phyloP scores from a whole-genome alignment of 169 alveolate species.

The Cryptosporidium tyzzeri region DNA sequence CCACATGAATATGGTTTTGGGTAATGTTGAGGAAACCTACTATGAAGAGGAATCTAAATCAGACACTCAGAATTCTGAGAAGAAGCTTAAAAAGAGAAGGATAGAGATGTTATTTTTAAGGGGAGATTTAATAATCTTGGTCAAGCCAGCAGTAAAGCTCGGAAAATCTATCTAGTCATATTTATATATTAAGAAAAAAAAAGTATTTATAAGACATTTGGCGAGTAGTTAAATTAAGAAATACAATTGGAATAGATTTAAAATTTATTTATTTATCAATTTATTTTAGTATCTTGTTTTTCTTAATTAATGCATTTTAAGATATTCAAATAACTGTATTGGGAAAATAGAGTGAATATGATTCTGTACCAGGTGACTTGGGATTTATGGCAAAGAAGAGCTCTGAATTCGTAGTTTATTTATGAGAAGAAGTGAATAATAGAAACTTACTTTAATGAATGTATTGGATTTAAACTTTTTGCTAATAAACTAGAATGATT shows the following conservation, averaged over 20 bases:
- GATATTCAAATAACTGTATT: conserved; percentile 41
- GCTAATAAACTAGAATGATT: background rate
- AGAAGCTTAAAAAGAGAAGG: conserved; percentile 82
- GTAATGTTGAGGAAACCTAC: conserved; percentile 89
- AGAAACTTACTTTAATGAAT: conserved; percentile 36
- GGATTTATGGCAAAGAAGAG: conserved; percentile 54
- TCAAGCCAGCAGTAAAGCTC: conserved; percentile 82
- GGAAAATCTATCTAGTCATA: conserved; percentile 25
- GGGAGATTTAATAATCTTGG: conserved; percentile 91
- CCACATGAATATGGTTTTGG: conserved; percentile 91
- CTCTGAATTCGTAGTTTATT: conserved; percentile 1
- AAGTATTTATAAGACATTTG: background rate
- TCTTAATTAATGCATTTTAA: conserved; percentile 17
- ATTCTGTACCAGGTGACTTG: conserved; percentile 74
- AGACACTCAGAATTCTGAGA: conserved; percentile 70
- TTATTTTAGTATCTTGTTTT: background rate
- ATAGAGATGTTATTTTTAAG: conserved; percentile 87
- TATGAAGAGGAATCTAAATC: conserved; percentile 77
- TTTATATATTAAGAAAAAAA: background rate
- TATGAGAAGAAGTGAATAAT: background rate
- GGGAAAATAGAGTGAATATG: conserved; percentile 32
- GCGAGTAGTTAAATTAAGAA: background rate
- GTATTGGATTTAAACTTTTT: conserved; percentile 28
- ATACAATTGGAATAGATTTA: background rate
- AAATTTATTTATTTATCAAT: no score